Evolutionary conservation across 2,329 filamentous ascomycete species (phyloP).

Genomic region (Penicillium sp.): DNA sequence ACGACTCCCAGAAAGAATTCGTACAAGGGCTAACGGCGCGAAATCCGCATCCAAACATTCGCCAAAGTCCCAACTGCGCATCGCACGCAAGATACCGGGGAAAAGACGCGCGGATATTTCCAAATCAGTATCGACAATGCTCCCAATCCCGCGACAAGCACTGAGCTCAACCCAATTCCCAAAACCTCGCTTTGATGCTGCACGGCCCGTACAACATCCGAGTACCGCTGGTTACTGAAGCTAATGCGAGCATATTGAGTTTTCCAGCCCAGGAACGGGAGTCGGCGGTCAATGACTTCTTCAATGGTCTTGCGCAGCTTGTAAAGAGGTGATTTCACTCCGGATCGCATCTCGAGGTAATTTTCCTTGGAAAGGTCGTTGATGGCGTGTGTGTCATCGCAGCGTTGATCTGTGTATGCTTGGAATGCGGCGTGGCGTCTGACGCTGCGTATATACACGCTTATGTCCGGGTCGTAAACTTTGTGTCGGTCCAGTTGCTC

Average conservation of each 20-base stretch:
- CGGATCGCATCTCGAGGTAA: constrained; percentile 87
- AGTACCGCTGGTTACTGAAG: constrained; percentile 89
- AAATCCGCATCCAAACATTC: constrained; percentile 13
- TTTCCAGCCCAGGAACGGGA: constrained; percentile 76
- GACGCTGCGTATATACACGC: constrained; percentile 43
- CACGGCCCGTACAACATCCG: constrained; percentile 67
- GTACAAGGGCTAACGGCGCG: neutral
- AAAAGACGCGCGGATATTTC: constrained; percentile 25
- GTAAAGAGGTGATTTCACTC: constrained; percentile 72
- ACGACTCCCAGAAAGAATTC: neutral
- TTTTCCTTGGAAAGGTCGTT: constrained; percentile 88
- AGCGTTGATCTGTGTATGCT: constrained; percentile 68
- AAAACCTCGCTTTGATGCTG: constrained; percentile 62
- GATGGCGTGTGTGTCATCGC: constrained; percentile 77
- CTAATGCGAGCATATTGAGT: constrained; percentile 91
- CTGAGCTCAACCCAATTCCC: constrained; percentile 33
- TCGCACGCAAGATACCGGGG: constrained; percentile 15
- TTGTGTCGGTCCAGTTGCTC: constrained; percentile 67
- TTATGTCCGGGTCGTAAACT: constrained; percentile 30
- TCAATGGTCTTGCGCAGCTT: constrained; percentile 78
- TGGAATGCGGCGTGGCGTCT: constrained; percentile 51
- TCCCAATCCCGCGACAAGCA: constrained; percentile 27
- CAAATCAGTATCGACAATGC: constrained; percentile 28
- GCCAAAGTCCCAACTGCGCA: constrained; percentile 12
- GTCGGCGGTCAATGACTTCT: constrained; percentile 68